Base-by-base conservation (phyloP, 352 stramenopile species). In the Sclerospora graminicola region DNA sequence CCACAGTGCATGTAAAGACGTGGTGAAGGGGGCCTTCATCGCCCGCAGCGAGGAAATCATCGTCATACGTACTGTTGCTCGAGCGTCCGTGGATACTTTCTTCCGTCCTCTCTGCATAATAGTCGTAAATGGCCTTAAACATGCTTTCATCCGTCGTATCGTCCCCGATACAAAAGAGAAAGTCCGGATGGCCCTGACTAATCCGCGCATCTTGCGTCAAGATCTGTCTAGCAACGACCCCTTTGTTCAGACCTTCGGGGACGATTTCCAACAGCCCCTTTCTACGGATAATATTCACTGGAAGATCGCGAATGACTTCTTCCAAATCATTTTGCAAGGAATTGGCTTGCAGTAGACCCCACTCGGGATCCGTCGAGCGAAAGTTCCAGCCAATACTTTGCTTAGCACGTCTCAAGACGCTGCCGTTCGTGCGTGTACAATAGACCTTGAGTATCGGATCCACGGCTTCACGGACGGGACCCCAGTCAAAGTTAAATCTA, bases 61-160 rank as follows among this genome's bases (percentile, higher is more conserved):
- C 49, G 42, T 55, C 49, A 39, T 47, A 40, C 38, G 39, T 46
- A 10, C 41, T 27, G 32, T 48, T 39, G 31, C 38, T 37, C 44
- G 45, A 36, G 36, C 67, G 60, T 16, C 72, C 78, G 34, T 90
- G 75, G 26, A 88, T 61, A 41, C 66, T 90, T 48, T 90, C 78
- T 28, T 94, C 82, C 8, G 75, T 88, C 2, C 79, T 69, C 54
- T 94, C 74, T 1, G 81, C 80, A 45, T 94, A 93, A 66, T 91
- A 94, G 49, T 92, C 81, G 63, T 95, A 94, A 54, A 95, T 86
- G 36, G 75, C 61, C 48, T 87, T 88, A 68, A 98, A 98, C 95
- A 98, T 98, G 54, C 94, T 97, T 64, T 98, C 95, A 56, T 98
- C 95, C 5, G 89, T 95, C 36, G 92, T 95, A 57, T 98, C 94